A percentile compares a stretch with the other conserved stretches of the same genome.
Evolutionary conservation across 768 basidiomycete species (phyloP).

Genomic region (Mrakia gelida): DNA sequence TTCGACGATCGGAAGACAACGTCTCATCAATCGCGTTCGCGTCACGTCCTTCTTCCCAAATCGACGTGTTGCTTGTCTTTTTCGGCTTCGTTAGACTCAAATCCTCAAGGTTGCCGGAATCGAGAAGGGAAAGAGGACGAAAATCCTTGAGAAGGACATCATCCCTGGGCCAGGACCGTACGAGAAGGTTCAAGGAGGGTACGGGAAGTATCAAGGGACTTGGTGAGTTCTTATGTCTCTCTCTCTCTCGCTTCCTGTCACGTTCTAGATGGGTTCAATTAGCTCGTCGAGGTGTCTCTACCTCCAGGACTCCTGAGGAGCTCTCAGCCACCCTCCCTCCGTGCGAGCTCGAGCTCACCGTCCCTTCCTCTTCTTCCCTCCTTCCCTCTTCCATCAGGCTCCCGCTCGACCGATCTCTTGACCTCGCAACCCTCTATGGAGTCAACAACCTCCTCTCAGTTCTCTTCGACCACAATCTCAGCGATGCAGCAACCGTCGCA

Average conservation of each 20-base stretch:
- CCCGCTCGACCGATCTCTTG: slow-evolving; percentile 86
- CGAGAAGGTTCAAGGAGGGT: slow-evolving; percentile 98
- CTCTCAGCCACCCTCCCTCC: too few species aligned
- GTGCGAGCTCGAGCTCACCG: neutral
- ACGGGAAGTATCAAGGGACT: slow-evolving; percentile 98
- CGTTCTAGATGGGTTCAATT: neutral
- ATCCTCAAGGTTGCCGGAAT: slow-evolving; percentile 98
- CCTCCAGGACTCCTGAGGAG: too few species aligned
- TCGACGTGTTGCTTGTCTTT: neutral
- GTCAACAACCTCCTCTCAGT: slow-evolving; percentile 82
- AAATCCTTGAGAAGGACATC: slow-evolving; percentile 91
- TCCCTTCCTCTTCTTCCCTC: neutral
- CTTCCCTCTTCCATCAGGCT: slow-evolving; percentile 59
- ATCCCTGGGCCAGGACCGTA: slow-evolving; percentile 57
- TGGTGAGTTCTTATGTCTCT: slow-evolving; percentile 58
- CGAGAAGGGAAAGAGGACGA: slow-evolving; percentile 91
- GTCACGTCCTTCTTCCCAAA: neutral
- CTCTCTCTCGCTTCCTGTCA: neutral
- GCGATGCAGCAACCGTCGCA: slow-evolving; percentile 28
- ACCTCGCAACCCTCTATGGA: slow-evolving; percentile 86
- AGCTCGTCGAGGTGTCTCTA: too few species aligned
- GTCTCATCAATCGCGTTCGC: slow-evolving; percentile 10
- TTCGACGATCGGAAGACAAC: neutral
- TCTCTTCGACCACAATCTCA: slow-evolving; percentile 61
- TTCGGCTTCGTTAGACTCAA: slow-evolving; percentile 56